Evolutionary conservation across 192 early-diverging fungal species (phyloP).

Genomic region (Haplosporangium gracile): DNA sequence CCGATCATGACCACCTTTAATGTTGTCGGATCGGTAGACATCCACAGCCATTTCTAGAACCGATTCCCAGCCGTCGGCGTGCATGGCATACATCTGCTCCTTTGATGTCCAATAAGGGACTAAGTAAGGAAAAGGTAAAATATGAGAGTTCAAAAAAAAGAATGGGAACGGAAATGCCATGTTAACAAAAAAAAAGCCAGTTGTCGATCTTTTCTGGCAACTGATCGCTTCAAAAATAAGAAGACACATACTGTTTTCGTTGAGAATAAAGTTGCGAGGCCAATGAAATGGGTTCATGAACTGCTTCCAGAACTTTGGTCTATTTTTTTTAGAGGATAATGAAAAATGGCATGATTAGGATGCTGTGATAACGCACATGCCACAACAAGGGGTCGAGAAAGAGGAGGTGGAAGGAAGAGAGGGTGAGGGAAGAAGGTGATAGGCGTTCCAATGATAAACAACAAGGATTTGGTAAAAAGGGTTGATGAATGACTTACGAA

Average conservation of each 20-base stretch:
- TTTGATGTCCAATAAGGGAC: conserved; percentile 38
- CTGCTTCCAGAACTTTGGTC: conserved; percentile 42
- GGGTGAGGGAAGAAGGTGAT: not conserved
- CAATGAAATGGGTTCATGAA: conserved; percentile 26
- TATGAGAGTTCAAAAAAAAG: not conserved
- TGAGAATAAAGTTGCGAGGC: conserved; percentile 26
- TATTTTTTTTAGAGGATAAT: conserved; percentile 3
- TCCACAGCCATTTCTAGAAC: conserved; percentile 50
- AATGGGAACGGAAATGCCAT: not conserved
- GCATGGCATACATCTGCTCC: conserved; percentile 22
- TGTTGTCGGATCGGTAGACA: conserved; percentile 39
- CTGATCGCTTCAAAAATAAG: not conserved
- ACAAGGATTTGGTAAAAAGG: not conserved
- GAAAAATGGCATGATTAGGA: not conserved
- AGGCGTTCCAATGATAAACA: not conserved
- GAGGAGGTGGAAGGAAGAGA: not conserved
- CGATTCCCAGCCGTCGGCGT: conserved; percentile 47
- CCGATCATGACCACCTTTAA: conserved; percentile 30
- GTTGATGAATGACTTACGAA: conserved; percentile 27
- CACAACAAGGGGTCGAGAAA: not conserved
- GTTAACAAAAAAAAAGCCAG: not conserved
- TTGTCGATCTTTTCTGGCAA: not conserved
- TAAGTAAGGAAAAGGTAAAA: conserved; percentile 3
- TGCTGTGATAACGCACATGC: not conserved
- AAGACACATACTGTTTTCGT: conserved; percentile 29